These are phyloP conservation scores for Dipteronia sinensis DNA, from an alignment of 345 rosid species.

Conservation along the genomic window DNA sequence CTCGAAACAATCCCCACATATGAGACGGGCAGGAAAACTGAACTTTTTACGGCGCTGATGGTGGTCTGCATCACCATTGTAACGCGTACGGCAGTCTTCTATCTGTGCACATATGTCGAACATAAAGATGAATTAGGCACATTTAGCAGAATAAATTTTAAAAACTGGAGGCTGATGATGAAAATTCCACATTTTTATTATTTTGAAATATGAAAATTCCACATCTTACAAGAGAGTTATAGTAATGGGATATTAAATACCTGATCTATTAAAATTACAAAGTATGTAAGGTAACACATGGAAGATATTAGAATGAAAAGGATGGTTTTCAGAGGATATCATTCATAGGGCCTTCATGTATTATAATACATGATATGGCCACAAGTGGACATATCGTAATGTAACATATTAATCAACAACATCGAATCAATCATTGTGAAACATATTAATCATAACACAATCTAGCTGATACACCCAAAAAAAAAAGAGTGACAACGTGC, in stretches of 20 bases:
- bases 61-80: slow-evolving; percentile 96
- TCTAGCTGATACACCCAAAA: neutral
- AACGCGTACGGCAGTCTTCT: slow-evolving; percentile 96
- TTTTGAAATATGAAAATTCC: neutral
- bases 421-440: neutral
- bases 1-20: slow-evolving; percentile 97
- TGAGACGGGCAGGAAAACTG: slow-evolving; percentile 87
- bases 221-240: neutral
- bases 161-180: neutral
- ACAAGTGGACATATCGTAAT: neutral
- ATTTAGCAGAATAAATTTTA: neutral
- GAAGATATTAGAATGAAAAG: neutral
- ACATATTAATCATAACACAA: neutral
- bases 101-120: slow-evolving; percentile 48
- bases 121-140: neutral
- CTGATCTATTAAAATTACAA: neutral
- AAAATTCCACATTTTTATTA: neutral
- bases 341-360: neutral
- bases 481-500: neutral
- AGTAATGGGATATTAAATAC: neutral
- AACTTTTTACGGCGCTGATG: slow-evolving; percentile 90
- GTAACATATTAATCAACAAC: neutral
- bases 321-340: neutral
- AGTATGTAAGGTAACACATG: neutral
- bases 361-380: neutral